Percentiles rank a stretch among this genome's conserved stretches.
Evolutionary conservation across 2,329 filamentous ascomycete genomes (phyloP).

Genomic region (Hypoxylon sp.): DNA sequence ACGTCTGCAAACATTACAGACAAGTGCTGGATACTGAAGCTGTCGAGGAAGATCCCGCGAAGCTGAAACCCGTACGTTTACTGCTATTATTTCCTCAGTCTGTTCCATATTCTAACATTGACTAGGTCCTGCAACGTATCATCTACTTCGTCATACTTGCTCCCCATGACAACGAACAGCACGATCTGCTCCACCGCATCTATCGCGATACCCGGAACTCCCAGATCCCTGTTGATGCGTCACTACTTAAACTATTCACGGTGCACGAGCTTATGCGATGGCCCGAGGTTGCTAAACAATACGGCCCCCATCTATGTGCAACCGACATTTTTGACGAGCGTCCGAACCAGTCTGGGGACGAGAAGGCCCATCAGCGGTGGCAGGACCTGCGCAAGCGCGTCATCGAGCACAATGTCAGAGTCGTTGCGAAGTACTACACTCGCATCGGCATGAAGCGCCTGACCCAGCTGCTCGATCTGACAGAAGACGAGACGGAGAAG

Average conservation of each 20-base stretch:
- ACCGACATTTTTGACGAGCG: conserved; percentile 90
- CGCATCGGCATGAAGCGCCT: conserved; percentile 93
- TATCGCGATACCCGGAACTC: conserved; percentile 86
- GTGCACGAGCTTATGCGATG: conserved; percentile 98
- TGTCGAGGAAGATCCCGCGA: conserved; percentile 88
- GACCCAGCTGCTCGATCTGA: conserved; percentile 90
- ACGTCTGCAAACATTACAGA: conserved; percentile 97
- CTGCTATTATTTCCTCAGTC: too few species aligned
- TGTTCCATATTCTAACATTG: conserved; percentile 35
- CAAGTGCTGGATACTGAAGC: conserved; percentile 97
- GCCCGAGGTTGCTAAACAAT: conserved; percentile 91
- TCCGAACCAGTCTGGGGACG: conserved; percentile 76
- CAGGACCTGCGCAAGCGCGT: conserved; percentile 96
- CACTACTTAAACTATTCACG: conserved; percentile 94
- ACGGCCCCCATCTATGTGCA: conserved; percentile 86
- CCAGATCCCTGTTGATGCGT: conserved; percentile 83
- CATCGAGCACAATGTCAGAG: conserved; percentile 98
- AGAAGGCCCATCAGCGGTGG: conserved; percentile 89
- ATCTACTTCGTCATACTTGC: conserved; percentile 98
- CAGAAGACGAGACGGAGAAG: conserved; percentile 97
- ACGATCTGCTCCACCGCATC: conserved; percentile 94
- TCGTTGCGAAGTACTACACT: conserved; percentile 98
- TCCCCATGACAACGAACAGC: conserved; percentile 98
- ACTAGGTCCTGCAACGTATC: conserved; percentile 88
- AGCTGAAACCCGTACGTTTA: conserved; percentile 81